Evolutionary conservation across 768 basidiomycete genomes (phyloP).

Genomic region (Lactarius tabidus): DNA sequence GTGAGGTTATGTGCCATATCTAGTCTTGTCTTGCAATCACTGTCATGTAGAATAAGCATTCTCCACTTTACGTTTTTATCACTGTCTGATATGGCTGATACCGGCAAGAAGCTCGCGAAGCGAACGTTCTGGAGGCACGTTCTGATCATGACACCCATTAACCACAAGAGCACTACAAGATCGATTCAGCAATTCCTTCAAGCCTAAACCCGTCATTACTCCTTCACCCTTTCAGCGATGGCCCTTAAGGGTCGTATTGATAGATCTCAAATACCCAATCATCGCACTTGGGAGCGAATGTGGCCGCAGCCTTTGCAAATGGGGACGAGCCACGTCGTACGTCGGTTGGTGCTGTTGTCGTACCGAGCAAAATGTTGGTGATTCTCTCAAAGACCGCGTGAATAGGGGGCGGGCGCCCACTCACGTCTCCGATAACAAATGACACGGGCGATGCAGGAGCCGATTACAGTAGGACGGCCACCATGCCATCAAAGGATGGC

Average conservation of each 20-base stretch:
- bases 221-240: neutral
- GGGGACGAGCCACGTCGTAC: neutral
- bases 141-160: neutral
- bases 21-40: conserved; percentile 22
- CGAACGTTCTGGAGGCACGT: neutral
- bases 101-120: neutral
- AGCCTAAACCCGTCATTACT: neutral
- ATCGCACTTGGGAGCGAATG: neutral
- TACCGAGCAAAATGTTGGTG: too few relatives aligned
- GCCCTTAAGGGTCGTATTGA: neutral
- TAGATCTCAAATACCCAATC: neutral
- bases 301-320: neutral
- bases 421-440: neutral
- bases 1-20: conserved; percentile 21
- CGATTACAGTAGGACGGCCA: neutral
- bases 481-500: neutral
- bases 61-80: conserved; percentile 2
- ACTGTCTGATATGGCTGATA: neutral
- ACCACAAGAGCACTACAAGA: neutral
- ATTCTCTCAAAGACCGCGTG: neutral
- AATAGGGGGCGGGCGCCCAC: neutral
- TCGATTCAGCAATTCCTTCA: neutral
- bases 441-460: neutral
- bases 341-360: too few relatives aligned
- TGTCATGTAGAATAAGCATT: conserved; percentile 24